phyloP scores from a whole-genome alignment of 164 flowering plant species.

The Vitis riparia region DNA sequence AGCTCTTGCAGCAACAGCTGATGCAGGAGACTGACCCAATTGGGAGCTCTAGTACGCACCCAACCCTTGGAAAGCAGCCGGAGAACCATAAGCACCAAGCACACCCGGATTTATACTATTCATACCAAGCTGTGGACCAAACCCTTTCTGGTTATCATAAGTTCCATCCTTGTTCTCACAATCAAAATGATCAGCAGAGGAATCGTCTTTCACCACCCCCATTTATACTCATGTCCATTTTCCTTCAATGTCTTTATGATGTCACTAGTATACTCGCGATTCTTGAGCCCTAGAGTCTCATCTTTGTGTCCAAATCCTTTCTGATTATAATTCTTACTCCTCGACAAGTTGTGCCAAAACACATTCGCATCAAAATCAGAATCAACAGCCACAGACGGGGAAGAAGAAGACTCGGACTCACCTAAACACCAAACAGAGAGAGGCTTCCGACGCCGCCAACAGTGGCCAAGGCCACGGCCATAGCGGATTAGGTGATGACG shows the following conservation, averaged over 20 bases:
- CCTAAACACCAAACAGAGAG: conserved; percentile 55
- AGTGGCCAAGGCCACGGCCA: too few species aligned
- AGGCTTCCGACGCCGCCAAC: conserved; percentile 30
- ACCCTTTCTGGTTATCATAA: too few species aligned
- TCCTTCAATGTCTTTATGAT: conserved; percentile 85
- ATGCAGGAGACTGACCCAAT: too few species aligned
- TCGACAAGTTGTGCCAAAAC: conserved; percentile 77
- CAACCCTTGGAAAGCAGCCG: too few species aligned
- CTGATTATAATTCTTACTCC: conserved; percentile 84
- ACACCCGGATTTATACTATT: too few species aligned
- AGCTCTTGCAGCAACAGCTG: too few species aligned
- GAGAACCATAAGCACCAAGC: too few species aligned
- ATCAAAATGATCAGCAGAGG: too few species aligned
- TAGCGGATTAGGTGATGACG: too few species aligned
- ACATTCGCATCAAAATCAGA: conserved; percentile 81
- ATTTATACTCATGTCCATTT: conserved; percentile 71
- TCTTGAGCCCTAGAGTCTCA: conserved; percentile 81
- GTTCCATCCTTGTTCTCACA: too few species aligned
- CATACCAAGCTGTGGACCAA: too few species aligned
- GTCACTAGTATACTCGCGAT: conserved; percentile 35
- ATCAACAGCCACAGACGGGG: conserved; percentile 28
- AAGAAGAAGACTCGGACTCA: conserved; percentile 25
- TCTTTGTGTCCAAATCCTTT: conserved; percentile 85
- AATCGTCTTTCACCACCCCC: conserved; percentile 40
- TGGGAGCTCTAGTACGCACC: too few species aligned